Base-by-base conservation (phyloP, 768 basidiomycete genomes). In the Galerina marginata region DNA sequence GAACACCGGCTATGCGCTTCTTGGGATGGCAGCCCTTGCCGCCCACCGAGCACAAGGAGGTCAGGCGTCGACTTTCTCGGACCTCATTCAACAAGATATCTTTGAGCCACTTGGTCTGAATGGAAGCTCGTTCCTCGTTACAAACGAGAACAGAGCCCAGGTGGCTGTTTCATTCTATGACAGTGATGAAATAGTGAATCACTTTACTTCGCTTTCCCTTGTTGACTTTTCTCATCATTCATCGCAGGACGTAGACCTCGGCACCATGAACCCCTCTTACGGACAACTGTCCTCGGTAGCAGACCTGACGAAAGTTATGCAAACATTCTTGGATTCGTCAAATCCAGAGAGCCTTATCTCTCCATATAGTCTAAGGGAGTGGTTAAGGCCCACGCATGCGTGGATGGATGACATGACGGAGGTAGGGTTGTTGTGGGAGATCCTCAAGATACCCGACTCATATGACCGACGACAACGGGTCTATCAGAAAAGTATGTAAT, bases 211-310 rank as follows among this genome's bases (percentile, higher is more conserved):
- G 15, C 5, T 33, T 15, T 6, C n/a, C 4, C 23, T 10, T 20
- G 36, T 38, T 33, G 9, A 33, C 10, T 36, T 20, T 9, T 36
- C 12, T 51, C 9, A 38, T 33, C 16, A 9, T 16, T 16, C 20
- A 20, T 9, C 20, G n/a, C 33, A 51, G 49, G 49, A 51, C 23
- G 49, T 38, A 20, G 49, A 51, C 36, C n/a, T 38, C n/a, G 49
- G 49, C n/a, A 51, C 49, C 29, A 51, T 51, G 49, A 51, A 51
- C n/a, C 49, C 49, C 12, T 51, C 49, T n/a, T 51, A 51, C 36
- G 49, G 49, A 12, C 49, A 51, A 51, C 49, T 51, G 36, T 51
- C 49, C 12, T 51, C 49, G 20, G n/a, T 51, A 11, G 36, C 49
- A 51, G 49, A 51, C 38, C 36, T 51, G 6, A 38, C 36, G 15